Evolutionary conservation across 805 yeast genomes (phyloP).

Genomic region (Tetrapisispora phaffii): DNA sequence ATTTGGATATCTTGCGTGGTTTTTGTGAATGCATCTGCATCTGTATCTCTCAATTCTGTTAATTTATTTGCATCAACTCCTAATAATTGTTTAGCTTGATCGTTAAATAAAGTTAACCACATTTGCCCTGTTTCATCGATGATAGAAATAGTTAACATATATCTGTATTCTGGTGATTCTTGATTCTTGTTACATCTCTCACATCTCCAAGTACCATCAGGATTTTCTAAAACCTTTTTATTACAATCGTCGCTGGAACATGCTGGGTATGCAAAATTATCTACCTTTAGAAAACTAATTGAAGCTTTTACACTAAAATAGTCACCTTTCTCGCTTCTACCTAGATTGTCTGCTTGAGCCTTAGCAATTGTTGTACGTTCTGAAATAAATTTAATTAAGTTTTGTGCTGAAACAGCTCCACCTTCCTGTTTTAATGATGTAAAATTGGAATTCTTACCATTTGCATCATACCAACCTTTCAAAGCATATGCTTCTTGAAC

Average conservation of each 20-base stretch:
- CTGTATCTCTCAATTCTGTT: conserved; percentile 37
- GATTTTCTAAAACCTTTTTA: conserved; percentile 69
- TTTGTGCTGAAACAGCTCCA: conserved; percentile 28
- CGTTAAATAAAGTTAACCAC: conserved; percentile 84
- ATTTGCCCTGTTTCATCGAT: conserved; percentile 73
- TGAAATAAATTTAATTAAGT: conserved; percentile 34
- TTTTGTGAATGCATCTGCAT: conserved; percentile 37
- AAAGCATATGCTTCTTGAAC: conserved; percentile 76
- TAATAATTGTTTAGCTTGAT: conserved; percentile 60
- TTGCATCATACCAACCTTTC: conserved; percentile 91
- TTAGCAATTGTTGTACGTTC: conserved; percentile 58
- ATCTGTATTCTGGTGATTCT: conserved; percentile 66
- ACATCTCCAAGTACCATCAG: conserved; percentile 81
- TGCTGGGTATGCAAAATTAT: conserved; percentile 81
- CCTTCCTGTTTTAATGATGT: conserved; percentile 49
- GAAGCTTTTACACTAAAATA: conserved; percentile 69
- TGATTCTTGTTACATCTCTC: conserved; percentile 75
- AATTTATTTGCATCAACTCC: conserved; percentile 56
- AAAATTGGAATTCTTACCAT: conserved; percentile 56
- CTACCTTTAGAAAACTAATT: conserved; percentile 59
- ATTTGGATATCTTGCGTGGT: conserved; percentile 44
- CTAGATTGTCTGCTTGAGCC: conserved; percentile 59
- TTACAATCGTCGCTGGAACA: conserved; percentile 71
- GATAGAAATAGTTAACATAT: conserved; percentile 65
- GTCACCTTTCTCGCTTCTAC: conserved; percentile 69